Conservation (phyloP, 495 filamentous ascomycete species). For the Trichoderma reesei region DNA sequence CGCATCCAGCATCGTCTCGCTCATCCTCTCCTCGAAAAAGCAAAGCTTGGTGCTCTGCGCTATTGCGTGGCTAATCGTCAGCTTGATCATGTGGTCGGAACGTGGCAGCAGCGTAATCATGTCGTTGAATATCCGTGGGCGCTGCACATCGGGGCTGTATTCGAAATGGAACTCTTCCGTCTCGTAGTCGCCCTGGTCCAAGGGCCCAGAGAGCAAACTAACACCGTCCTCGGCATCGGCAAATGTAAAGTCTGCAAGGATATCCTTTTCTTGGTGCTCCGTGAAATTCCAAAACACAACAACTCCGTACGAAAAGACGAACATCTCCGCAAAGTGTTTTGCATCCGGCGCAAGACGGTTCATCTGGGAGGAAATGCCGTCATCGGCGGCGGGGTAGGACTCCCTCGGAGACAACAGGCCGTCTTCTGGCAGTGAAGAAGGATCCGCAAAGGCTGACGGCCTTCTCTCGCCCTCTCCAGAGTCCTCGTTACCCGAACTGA, state of each 20-base stretch:
- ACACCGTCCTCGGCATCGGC: constrained; percentile 51
- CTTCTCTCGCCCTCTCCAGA: constrained; percentile 16
- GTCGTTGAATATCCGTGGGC: constrained; percentile 91
- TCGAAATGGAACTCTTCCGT: constrained; percentile 99
- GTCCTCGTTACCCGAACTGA: constrained; percentile 10
- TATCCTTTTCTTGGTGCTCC: constrained; percentile 89
- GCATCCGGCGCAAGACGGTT: constrained; percentile 53
- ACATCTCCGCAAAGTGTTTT: constrained; percentile 84
- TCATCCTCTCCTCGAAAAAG: constrained; percentile 96
- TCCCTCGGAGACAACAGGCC: not conserved
- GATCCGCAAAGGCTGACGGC: constrained; percentile 13
- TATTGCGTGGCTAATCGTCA: constrained; percentile 94
- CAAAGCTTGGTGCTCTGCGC: constrained; percentile 94
- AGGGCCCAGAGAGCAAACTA: constrained; percentile 56
- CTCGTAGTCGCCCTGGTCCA: constrained; percentile 82
- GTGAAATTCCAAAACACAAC: constrained; percentile 99
- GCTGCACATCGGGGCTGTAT: constrained; percentile 73
- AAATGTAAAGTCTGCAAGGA: constrained; percentile 92
- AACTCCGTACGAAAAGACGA: constrained; percentile 94
- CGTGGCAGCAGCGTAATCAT: constrained; percentile 90
- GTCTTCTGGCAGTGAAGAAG: constrained; percentile 5
- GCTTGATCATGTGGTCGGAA: constrained; percentile 97
- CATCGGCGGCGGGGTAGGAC: constrained; percentile 12
- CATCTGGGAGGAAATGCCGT: constrained; percentile 24
- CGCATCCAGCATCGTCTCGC: constrained; percentile 82